Evolutionary conservation across 352 stramenopile species (phyloP).

Genomic region (Globisporangium perplexum): DNA sequence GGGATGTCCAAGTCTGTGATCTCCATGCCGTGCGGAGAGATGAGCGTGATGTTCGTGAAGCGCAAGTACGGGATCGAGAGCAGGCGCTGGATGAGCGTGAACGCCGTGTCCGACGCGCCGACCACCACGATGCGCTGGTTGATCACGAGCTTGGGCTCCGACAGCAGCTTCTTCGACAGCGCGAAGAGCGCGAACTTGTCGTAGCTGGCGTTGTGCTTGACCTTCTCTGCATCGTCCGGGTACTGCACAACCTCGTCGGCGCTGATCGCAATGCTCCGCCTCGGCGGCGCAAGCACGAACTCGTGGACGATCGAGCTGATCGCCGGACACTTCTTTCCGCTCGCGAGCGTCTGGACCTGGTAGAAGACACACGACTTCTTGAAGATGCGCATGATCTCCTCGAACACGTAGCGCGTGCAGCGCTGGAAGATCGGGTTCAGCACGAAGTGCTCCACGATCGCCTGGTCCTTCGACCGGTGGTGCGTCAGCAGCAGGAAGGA

Average conservation of each 20-base stretch:
- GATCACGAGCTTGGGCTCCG: conserved; percentile 77
- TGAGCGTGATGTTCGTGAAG: conserved; percentile 82
- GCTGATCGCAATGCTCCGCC: conserved; percentile 37
- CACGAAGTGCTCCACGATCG: conserved; percentile 48
- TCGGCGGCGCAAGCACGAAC: conserved; percentile 55
- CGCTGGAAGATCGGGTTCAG: conserved; percentile 72
- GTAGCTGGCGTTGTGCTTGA: conserved; percentile 13
- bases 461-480: conserved; percentile 69
- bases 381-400: conserved; percentile 77
- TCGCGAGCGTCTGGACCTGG: conserved; percentile 21
- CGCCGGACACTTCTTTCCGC: conserved; percentile 2
- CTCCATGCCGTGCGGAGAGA: conserved; percentile 66
- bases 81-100: conserved; percentile 76
- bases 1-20: conserved; percentile 24
- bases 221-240: conserved; percentile 32
- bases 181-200: conserved; percentile 77
- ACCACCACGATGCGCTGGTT: conserved; percentile 87
- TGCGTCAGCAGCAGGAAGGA: conserved; percentile 53
- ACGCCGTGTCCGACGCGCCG: conserved; percentile 69
- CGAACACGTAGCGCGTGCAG: conserved; percentile 56
- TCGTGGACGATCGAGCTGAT: conserved; percentile 43
- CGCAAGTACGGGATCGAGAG: conserved; percentile 77
- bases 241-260: conserved; percentile 40
- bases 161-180: conserved; percentile 77
- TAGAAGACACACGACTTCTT: conserved; percentile 67